These are phyloP conservation scores for Cutaneotrichosporon dermatis DNA, from an alignment of 1,284 basidiomycete genomes.

Conservation along the genomic window DNA sequence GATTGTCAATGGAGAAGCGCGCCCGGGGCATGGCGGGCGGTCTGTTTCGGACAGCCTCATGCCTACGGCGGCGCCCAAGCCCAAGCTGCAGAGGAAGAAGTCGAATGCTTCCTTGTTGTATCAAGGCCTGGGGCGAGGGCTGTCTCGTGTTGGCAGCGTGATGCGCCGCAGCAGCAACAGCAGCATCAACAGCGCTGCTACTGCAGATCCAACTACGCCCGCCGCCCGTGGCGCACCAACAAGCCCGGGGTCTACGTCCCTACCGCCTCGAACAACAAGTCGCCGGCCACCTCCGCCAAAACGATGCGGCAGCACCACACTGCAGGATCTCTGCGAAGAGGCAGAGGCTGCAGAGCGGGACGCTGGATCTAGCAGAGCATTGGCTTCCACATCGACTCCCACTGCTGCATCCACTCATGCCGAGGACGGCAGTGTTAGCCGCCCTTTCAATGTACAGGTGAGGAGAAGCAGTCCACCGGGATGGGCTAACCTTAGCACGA, in stretches of 20 bases:
- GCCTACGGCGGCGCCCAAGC: neutral
- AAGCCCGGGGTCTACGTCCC: neutral
- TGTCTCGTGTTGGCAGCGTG: constrained; percentile 30
- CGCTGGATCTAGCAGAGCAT: neutral
- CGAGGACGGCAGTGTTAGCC: constrained; percentile 20
- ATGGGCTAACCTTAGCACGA: constrained; percentile 32
- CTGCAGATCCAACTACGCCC: neutral
- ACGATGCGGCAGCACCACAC: neutral
- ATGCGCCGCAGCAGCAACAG: constrained; percentile 21
- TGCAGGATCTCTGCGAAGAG: constrained; percentile 2
- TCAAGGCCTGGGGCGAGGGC: constrained; percentile 22
- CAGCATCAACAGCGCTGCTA: neutral
- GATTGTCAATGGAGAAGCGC: neutral
- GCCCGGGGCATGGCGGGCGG: neutral
- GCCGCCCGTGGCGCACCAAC: neutral
- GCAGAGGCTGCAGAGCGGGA: neutral
- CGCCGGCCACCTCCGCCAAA: neutral
- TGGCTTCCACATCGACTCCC: neutral
- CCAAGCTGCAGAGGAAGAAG: constrained; percentile 17
- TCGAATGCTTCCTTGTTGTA: constrained; percentile 24
- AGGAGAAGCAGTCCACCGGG: constrained; percentile 6
- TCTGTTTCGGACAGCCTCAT: constrained; percentile 1
- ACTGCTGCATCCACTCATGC: neutral
- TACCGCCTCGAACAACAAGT: neutral
- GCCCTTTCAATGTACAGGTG: constrained; percentile 44